Evolutionary conservation across 148 eudicot genomes (phyloP).

Genomic region (Rheum nobile): DNA sequence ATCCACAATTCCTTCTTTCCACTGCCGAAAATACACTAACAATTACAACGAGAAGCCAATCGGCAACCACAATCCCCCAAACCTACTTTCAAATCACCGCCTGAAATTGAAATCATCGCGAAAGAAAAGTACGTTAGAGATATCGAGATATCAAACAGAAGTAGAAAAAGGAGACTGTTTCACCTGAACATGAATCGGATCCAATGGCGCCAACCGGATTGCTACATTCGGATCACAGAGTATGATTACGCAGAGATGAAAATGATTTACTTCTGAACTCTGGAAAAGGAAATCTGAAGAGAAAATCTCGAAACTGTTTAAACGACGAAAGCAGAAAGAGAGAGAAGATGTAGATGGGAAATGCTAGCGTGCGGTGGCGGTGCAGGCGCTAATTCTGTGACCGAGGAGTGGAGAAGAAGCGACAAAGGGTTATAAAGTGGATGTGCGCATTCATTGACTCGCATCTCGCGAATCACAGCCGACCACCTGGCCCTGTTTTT

Average conservation of each 20-base stretch:
- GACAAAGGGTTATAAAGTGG: neutral
- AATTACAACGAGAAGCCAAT: neutral
- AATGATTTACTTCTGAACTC: neutral
- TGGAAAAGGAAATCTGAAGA: conserved; percentile 2
- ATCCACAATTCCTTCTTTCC: neutral
- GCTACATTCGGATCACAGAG: neutral
- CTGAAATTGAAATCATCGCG: neutral
- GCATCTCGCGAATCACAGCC: conserved; percentile 3
- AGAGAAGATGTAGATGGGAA: neutral
- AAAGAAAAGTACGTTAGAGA: neutral
- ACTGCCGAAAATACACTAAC: neutral
- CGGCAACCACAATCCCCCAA: neutral
- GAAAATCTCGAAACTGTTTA: conserved; percentile 7
- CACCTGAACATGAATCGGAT: neutral
- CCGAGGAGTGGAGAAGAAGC: conserved; percentile 3
- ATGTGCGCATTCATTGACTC: neutral
- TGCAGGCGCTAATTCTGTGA: neutral
- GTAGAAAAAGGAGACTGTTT: neutral
- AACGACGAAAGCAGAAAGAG: neutral
- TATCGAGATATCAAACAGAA: neutral
- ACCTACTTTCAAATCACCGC: neutral
- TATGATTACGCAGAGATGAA: neutral
- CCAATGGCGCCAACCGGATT: neutral
- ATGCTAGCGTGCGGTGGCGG: neutral
- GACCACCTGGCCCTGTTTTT: conserved; percentile 7